phyloP scores from a whole-genome alignment of 306 rosid genomes.

The Glycine tomentella region DNA sequence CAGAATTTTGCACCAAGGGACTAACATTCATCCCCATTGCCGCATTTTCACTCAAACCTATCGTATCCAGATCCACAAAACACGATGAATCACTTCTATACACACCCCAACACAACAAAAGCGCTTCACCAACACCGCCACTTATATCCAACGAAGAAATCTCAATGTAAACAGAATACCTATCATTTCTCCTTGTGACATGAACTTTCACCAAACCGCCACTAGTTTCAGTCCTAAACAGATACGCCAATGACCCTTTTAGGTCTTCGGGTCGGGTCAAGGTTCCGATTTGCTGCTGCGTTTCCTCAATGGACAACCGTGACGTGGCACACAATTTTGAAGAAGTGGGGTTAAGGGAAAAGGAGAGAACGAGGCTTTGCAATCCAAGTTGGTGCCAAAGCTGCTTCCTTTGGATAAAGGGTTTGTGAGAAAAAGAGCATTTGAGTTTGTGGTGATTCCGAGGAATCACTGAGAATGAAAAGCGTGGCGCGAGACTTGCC shows the following conservation, averaged over 20 bases:
- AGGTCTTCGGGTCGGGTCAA: slow-evolving; percentile 50
- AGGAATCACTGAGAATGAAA: slow-evolving; percentile 47
- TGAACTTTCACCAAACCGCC: slow-evolving; percentile 71
- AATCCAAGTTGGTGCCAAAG: slow-evolving; percentile 7
- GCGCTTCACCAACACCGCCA: slow-evolving; percentile 39
- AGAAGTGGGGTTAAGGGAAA: neutral
- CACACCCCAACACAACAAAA: slow-evolving; percentile 73
- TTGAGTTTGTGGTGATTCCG: slow-evolving; percentile 39
- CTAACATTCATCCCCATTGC: slow-evolving; percentile 49
- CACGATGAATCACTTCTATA: slow-evolving; percentile 66
- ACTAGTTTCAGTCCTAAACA: slow-evolving; percentile 79
- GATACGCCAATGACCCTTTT: slow-evolving; percentile 57
- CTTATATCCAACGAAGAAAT: slow-evolving; percentile 54
- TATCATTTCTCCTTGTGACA: slow-evolving; percentile 61
- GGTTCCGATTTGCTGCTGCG: slow-evolving; percentile 39
- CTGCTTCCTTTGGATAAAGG: slow-evolving; percentile 47
- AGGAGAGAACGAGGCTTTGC: slow-evolving; percentile 23
- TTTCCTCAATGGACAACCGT: slow-evolving; percentile 55
- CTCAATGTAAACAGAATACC: slow-evolving; percentile 66
- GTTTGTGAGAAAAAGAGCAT: slow-evolving; percentile 46
- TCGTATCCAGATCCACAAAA: slow-evolving; percentile 46
- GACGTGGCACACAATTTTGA: slow-evolving; percentile 57
- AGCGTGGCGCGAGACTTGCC: slow-evolving; percentile 64
- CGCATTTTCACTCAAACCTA: slow-evolving; percentile 39
- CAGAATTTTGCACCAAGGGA: slow-evolving; percentile 50